Evolutionary conservation across 1,139 yeast species (phyloP), one percentile per base, ranked within the genome.

Genomic region (Suhomyces kunorum): DNA sequence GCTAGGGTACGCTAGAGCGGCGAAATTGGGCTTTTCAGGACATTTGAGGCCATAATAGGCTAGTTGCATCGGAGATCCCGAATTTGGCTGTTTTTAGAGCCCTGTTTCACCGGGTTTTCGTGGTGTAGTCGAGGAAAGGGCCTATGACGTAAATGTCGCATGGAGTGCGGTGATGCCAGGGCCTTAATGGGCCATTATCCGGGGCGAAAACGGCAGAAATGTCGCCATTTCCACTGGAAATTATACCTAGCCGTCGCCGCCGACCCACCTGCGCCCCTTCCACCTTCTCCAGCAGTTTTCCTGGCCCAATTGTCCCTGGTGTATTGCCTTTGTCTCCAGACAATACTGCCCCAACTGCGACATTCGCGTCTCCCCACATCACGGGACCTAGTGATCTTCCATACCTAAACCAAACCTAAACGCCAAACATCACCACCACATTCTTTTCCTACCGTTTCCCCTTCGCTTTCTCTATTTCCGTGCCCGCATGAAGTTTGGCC

Each of bases 401-500:
- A 27, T 15, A 18, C 32, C 13, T 19, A 27, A 32, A 22, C 24
- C 34, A 24, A 32, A 12, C 32, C 32, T n/a, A 7, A 12, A n/a
- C n/a, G n/a, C n/a, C n/a, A n/a, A n/a, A 17, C 19, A 16, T 17
- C 28, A 23, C 15, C 16, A 14, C 27, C 8, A 9, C 8, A n/a
- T 17, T 18, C 16, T 8, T 15, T 15, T 28, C 19, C 17, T 11
- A 13, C 4, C 8, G 22, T 16, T 16, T 11, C 24, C 9, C 19
- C 9, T 26, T 23, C 17, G 5, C 13, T 13, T 15, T 4, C 18
- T 28, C 34, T 14, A 12, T 20, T 13, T 1, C 11, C 7, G 16
- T 14, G 16, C 8, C 26, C 31, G 25, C 23, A 67, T 70, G 75
- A 59, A 55, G 40, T 49, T 69, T 28, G 52, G 64, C 22, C 61